These are phyloP conservation scores for Glaciozyma martinii DNA, from an alignment of 768 basidiomycete species.

Conservation along the genomic window DNA sequence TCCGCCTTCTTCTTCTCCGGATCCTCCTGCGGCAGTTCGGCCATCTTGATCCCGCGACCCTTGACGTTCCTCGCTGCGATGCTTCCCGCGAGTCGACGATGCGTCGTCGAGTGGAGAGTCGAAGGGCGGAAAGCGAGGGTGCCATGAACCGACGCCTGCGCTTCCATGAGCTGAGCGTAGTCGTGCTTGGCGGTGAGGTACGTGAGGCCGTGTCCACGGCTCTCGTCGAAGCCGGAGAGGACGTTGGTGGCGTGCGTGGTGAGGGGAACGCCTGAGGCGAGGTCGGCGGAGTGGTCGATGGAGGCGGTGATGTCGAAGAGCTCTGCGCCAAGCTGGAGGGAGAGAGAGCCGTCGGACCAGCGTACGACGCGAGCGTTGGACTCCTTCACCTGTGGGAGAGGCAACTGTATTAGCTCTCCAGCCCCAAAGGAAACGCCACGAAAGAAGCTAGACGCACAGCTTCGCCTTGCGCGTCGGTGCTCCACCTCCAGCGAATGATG, in stretches of 20 bases:
- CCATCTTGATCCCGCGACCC: constrained; percentile 66
- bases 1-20: constrained; percentile 26
- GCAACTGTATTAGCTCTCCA: constrained; percentile 5
- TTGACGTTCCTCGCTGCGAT: constrained; percentile 79
- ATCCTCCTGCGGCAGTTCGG: constrained; percentile 7
- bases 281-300: constrained; percentile 61
- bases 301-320: constrained; percentile 80
- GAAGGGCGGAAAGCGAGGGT: constrained; percentile 76
- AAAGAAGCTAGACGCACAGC: constrained; percentile 52
- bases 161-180: constrained; percentile 76
- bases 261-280: constrained; percentile 46
- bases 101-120: constrained; percentile 81
- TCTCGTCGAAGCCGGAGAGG: constrained; percentile 32
- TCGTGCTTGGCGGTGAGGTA: constrained; percentile 78
- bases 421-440: neutral
- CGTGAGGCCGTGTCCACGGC: constrained; percentile 56
- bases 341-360: constrained; percentile 92
- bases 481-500: constrained; percentile 92
- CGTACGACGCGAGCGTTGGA: constrained; percentile 84
- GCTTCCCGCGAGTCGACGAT: constrained; percentile 75
- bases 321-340: constrained; percentile 84
- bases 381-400: constrained; percentile 55
- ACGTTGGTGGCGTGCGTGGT: constrained; percentile 37
- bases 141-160: constrained; percentile 72
- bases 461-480: constrained; percentile 60